Percentiles rank a stretch among this genome's conserved stretches.
Conservation (phyloP, 208 protist genomes). For the Crithidia expoeki region DNA sequence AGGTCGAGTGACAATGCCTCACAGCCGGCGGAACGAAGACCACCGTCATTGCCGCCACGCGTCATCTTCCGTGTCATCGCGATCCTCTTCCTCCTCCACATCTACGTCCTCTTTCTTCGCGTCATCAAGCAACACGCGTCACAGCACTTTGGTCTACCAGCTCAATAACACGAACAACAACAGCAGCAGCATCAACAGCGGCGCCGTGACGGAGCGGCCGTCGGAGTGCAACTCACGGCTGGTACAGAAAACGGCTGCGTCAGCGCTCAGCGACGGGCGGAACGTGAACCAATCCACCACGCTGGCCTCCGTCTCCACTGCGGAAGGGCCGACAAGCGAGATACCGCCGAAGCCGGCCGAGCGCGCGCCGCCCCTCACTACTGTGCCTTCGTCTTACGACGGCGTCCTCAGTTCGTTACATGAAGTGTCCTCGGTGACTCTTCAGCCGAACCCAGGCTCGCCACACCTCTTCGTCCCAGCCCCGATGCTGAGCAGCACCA, state of each 20-base stretch:
- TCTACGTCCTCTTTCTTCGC: constrained; percentile 3
- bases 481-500: neutral
- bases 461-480: constrained; percentile 10
- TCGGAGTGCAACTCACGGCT: neutral
- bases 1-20: neutral
- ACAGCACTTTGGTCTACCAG: constrained; percentile 19
- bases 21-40: constrained; percentile 5
- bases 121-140: constrained; percentile 4
- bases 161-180: constrained; percentile 19
- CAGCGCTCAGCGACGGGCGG: neutral
- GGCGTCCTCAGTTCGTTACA: neutral
- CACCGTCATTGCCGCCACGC: neutral
- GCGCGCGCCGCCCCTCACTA: neutral
- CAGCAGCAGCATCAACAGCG: neutral
- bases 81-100: neutral
- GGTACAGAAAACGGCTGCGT: neutral
- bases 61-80: neutral
- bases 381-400: neutral
- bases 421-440: neutral
- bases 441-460: neutral
- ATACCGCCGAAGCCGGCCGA: neutral
- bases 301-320: neutral
- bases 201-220: neutral
- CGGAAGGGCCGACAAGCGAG: neutral
- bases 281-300: neutral